Evolutionary conservation across 2,329 filamentous ascomycete genomes (phyloP).

Genomic region (Incumbomyces delicatus): DNA sequence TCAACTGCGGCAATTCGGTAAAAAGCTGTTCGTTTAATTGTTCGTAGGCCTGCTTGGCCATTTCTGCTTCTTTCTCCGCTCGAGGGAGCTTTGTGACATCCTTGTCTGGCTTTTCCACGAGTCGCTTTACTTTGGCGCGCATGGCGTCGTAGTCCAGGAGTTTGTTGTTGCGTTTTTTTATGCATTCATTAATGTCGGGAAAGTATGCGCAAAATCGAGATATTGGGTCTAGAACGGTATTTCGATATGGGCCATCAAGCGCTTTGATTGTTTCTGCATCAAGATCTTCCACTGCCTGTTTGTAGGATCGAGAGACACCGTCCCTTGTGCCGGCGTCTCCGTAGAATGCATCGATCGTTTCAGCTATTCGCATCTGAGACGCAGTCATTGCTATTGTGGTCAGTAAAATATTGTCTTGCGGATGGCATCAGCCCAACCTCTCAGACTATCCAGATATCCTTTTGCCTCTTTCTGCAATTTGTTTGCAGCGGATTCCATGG

Average conservation of each 20-base stretch:
- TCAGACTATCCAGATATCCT: constrained; percentile 89
- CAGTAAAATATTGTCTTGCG: not conserved
- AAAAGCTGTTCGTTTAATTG: constrained; percentile 95
- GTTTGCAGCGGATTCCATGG: constrained; percentile 89
- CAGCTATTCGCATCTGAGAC: constrained; percentile 97
- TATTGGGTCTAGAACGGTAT: constrained; percentile 92
- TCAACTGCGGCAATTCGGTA: constrained; percentile 84
- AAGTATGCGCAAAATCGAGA: constrained; percentile 96
- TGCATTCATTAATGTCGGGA: constrained; percentile 97
- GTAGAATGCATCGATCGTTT: constrained; percentile 99
- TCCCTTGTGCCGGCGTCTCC: constrained; percentile 90
- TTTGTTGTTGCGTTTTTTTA: constrained; percentile 98
- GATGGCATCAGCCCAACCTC: constrained; percentile 47
- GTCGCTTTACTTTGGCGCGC: constrained; percentile 90
- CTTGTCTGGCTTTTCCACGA: constrained; percentile 97
- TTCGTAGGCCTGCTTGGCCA: constrained; percentile 88
- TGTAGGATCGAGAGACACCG: constrained; percentile 92
- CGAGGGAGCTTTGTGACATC: constrained; percentile 92
- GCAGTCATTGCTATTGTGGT: constrained; percentile 78
- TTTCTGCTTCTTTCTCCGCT: constrained; percentile 85
- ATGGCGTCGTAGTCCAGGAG: constrained; percentile 96
- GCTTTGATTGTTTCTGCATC: constrained; percentile 98
- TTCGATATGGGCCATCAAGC: constrained; percentile 73
- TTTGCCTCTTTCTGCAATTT: constrained; percentile 96
- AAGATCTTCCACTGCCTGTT: constrained; percentile 94